Conservation (phyloP, 371 early-diverging fungal genomes). For the Mucor sp. region DNA sequence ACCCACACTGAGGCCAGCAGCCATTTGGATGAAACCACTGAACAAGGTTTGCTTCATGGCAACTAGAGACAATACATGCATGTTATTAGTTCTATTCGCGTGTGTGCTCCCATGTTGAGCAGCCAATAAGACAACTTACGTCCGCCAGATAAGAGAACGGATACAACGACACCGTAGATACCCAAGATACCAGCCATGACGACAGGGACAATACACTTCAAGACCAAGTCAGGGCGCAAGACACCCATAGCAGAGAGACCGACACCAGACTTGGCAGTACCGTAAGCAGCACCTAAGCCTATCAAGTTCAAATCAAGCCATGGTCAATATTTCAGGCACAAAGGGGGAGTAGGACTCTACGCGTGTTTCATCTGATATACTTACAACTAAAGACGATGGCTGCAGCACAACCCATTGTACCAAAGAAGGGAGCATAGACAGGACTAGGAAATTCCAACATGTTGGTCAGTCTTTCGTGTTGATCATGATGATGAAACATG, state of each 20-base stretch:
- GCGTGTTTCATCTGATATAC: slow-evolving; percentile 33
- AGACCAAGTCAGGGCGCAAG: slow-evolving; percentile 91
- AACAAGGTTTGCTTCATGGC: slow-evolving; percentile 56
- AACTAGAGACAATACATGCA: slow-evolving; percentile 35
- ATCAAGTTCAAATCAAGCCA: background rate
- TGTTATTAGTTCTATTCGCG: background rate
- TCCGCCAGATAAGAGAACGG: slow-evolving; percentile 85
- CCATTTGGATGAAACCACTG: slow-evolving; percentile 91
- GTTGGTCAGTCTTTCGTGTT: background rate
- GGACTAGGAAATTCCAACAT: slow-evolving; percentile 64
- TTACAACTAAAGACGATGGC: slow-evolving; percentile 97
- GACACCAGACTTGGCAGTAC: slow-evolving; percentile 97
- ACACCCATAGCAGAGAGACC: slow-evolving; percentile 96
- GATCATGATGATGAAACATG: background rate
- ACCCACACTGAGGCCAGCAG: slow-evolving; percentile 93
- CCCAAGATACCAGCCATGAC: slow-evolving; percentile 99
- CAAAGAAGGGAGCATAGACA: slow-evolving; percentile 96
- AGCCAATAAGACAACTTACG: slow-evolving; percentile 56
- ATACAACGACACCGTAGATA: slow-evolving; percentile 95
- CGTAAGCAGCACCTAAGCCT: slow-evolving; percentile 96
- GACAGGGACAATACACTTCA: slow-evolving; percentile 92
- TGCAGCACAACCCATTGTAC: slow-evolving; percentile 94
- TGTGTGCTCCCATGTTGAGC: too few relatives aligned
- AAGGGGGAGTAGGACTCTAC: too few relatives aligned
- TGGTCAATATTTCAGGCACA: background rate